Evolutionary conservation across 495 filamentous ascomycete species (phyloP).

Genomic region (Xylaria intraflava): DNA sequence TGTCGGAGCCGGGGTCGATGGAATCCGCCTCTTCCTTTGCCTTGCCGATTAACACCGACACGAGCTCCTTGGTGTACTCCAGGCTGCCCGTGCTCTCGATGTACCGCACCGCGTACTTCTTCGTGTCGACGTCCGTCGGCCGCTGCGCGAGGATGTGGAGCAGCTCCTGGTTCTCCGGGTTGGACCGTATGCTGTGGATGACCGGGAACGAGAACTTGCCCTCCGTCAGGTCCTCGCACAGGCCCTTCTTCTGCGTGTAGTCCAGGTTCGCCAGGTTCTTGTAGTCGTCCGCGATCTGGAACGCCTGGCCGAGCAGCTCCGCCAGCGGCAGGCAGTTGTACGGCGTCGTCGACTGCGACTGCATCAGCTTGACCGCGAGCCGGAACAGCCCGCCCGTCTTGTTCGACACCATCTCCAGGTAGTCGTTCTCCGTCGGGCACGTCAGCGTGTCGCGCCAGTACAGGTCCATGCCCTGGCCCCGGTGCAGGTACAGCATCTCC

Average conservation of each 20-base stretch:
- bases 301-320: slow-evolving; percentile 72
- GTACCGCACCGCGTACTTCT: slow-evolving; percentile 76
- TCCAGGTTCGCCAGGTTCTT: slow-evolving; percentile 63
- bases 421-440: slow-evolving; percentile 79
- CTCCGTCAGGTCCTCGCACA: slow-evolving; percentile 92
- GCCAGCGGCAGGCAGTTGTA: slow-evolving; percentile 61
- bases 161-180: slow-evolving; percentile 70
- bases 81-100: slow-evolving; percentile 87
- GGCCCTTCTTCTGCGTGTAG: slow-evolving; percentile 82
- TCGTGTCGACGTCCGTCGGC: slow-evolving; percentile 76
- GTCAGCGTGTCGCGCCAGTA: slow-evolving; percentile 80
- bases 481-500: slow-evolving; percentile 73
- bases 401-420: slow-evolving; percentile 86
- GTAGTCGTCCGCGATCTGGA: slow-evolving; percentile 87
- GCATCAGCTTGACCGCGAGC: slow-evolving; percentile 76
- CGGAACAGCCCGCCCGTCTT: slow-evolving; percentile 86
- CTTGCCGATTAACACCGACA: slow-evolving; percentile 56
- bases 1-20: slow-evolving; percentile 48
- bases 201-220: slow-evolving; percentile 96
- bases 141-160: slow-evolving; percentile 89
- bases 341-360: slow-evolving; percentile 55
- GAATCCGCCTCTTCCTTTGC: slow-evolving; percentile 58
- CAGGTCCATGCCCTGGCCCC: slow-evolving; percentile 84
- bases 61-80: slow-evolving; percentile 64
- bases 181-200: slow-evolving; percentile 81